Evolutionary conservation across 192 early-diverging fungal genomes (phyloP), one percentile per base, ranked within the genome.

Genomic region (Coemansia sp.): DNA sequence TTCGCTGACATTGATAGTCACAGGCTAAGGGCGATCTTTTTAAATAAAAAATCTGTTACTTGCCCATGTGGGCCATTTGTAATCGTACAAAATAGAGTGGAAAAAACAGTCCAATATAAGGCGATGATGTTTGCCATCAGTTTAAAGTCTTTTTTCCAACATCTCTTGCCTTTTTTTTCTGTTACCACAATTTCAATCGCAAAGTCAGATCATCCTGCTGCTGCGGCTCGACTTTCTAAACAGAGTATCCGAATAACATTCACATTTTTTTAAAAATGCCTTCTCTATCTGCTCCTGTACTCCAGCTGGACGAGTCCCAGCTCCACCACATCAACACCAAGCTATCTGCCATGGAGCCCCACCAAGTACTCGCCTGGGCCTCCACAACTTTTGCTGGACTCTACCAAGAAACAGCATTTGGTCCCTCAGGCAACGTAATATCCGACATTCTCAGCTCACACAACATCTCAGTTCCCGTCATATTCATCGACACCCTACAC

Each of bases 401-500:
- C 16, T 95, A 89, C 76, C 96, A 98, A 76, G 96, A 94, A 44
- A 96, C 96, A 28, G 94, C 96, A 26, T 96, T 98, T 77, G 96
- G 96, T 6, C 88, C 92, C 30, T 94, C 96, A 6, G 96, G 96
- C 39, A 87, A 92, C 69, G 94, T 90, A 66, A 93, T 93, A 64
- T 74, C 92, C 37, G 93, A 98, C 79, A 92, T 98, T 80, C 87
- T 95, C 63, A 82, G 83, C 62, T 89, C 92, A 62, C 86, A 92
- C 53, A 86, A 82, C 59, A 68, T 85, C 35, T 85, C 90, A 13
- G 76, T 84, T 6, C 76, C 86, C 11, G 85, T 96, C 26, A 92
- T 98, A 70, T 98, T 98, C 65, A 79, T 98, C 63, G 96, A 98
- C 80, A 98, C 96, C 4, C 83, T 98, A 49, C 92, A 98, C 76